These are phyloP conservation scores for Exophiala sp. DNA, from an alignment of 2,329 filamentous ascomycete species.

Conservation along the genomic window DNA sequence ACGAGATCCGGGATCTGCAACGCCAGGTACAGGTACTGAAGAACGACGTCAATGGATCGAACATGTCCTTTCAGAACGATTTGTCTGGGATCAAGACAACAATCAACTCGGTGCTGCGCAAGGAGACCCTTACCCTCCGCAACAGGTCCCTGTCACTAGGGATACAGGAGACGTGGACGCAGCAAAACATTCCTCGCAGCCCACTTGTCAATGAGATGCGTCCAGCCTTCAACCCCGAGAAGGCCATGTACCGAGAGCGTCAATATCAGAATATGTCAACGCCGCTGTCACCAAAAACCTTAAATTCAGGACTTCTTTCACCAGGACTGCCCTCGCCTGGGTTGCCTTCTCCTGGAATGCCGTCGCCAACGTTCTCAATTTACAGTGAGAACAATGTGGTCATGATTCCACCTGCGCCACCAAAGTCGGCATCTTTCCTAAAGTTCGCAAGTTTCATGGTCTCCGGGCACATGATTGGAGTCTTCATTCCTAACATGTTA, in stretches of 20 bases:
- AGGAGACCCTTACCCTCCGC: constrained; percentile 19
- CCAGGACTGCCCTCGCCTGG: constrained; percentile 10
- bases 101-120: constrained; percentile 23
- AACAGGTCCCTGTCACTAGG: constrained; percentile 12
- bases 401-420: constrained; percentile 19
- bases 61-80: constrained; percentile 18
- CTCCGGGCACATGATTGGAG: constrained; percentile 20
- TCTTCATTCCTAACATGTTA: constrained; percentile 21
- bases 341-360: constrained; percentile 14
- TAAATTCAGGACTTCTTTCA: constrained; percentile 7
- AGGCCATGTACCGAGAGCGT: background rate
- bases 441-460: constrained; percentile 22
- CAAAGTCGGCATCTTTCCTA: constrained; percentile 13
- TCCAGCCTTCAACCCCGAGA: constrained; percentile 2
- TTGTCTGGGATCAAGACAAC: constrained; percentile 23
- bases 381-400: constrained; percentile 19
- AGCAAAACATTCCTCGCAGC: constrained; percentile 7
- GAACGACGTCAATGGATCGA: constrained; percentile 20
- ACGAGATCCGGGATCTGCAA: constrained; percentile 26
- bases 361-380: constrained; percentile 18
- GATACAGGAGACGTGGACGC: constrained; percentile 15
- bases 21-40: constrained; percentile 19
- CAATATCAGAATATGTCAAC: background rate
- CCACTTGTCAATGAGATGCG: constrained; percentile 21
- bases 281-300: background rate